phyloP scores from a whole-genome alignment of 2,329 filamentous ascomycete genomes.

The Colletotrichum navitas region DNA sequence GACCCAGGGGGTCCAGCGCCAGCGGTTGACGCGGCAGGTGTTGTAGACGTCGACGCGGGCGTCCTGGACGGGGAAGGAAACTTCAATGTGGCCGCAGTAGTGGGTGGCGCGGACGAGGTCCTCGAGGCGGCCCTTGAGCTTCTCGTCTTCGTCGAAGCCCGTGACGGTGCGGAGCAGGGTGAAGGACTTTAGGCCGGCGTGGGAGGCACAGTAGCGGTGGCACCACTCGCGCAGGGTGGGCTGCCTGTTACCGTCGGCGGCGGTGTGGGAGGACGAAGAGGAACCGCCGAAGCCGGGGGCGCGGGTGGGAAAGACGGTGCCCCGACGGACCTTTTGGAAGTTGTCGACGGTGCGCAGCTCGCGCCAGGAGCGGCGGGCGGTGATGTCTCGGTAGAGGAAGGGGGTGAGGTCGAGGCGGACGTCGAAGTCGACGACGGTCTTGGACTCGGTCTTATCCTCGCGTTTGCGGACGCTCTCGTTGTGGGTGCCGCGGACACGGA shows the following conservation, averaged over 20 bases:
- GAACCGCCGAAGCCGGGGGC: conserved; percentile 59
- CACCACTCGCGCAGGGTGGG: conserved; percentile 69
- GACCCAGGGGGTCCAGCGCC: conserved; percentile 74
- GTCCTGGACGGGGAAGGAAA: conserved; percentile 72
- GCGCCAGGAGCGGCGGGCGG: conserved; percentile 55
- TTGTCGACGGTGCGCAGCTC: conserved; percentile 67
- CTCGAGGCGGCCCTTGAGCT: conserved; percentile 64
- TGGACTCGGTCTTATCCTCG: conserved; percentile 60
- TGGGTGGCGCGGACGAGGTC: conserved; percentile 72
- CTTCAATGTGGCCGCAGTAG: conserved; percentile 72
- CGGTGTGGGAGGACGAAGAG: conserved; percentile 30
- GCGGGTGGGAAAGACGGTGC: conserved; percentile 67
- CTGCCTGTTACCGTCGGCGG: conserved; percentile 10
- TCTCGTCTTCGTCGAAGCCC: conserved; percentile 70
- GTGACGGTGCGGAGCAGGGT: conserved; percentile 63
- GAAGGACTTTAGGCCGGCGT: conserved; percentile 69
- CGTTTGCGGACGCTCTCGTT: conserved; percentile 56
- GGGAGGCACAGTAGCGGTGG: conserved; percentile 72
- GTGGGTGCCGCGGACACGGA: conserved; percentile 68
- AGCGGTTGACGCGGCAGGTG: conserved; percentile 70
- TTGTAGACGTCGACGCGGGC: conserved; percentile 73
- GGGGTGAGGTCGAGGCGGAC: conserved; percentile 70
- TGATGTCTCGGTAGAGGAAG: conserved; percentile 64
- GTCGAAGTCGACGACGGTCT: conserved; percentile 69
- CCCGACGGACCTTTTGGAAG: conserved; percentile 72